phyloP scores from a whole-genome alignment of 176 grass and related monocot genomes.

The Oryza australiensis region DNA sequence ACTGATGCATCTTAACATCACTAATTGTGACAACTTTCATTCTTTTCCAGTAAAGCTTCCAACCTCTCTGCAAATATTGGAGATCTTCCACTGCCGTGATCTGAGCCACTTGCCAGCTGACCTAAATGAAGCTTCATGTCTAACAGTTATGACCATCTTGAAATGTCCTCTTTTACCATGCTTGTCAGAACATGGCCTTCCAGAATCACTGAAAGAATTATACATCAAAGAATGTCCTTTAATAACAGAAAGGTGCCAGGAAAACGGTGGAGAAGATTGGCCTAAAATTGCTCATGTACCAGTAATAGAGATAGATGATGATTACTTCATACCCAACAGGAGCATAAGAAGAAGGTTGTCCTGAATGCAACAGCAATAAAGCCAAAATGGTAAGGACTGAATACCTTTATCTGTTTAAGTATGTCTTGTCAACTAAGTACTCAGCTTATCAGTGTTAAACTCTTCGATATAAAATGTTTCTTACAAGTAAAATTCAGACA shows the following conservation, averaged over 20 bases:
- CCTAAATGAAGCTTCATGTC: slow-evolving; percentile 38
- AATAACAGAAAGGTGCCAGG: slow-evolving; percentile 42
- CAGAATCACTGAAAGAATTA: slow-evolving; percentile 49
- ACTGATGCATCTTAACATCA: slow-evolving; percentile 43
- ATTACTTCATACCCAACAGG: neutral
- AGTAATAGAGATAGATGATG: slow-evolving; percentile 37
- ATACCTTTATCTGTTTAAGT: neutral
- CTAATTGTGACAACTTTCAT: slow-evolving; percentile 43
- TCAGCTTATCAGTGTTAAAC: neutral
- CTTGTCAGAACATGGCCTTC: slow-evolving; percentile 51
- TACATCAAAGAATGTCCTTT: slow-evolving; percentile 57
- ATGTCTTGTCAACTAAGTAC: neutral
- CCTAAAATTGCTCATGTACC: slow-evolving; percentile 62
- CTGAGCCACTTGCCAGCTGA: slow-evolving; percentile 50
- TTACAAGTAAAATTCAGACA: neutral
- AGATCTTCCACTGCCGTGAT: slow-evolving; percentile 49
- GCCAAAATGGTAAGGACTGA: slow-evolving; percentile 24
- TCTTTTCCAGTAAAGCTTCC: slow-evolving; percentile 60
- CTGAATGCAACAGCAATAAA: slow-evolving; percentile 2
- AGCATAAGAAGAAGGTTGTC: slow-evolving; percentile 27
- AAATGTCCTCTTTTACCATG: slow-evolving; percentile 54
- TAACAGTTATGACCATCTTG: slow-evolving; percentile 45
- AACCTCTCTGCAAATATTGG: slow-evolving; percentile 46
- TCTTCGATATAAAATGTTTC: neutral
- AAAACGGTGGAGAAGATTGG: slow-evolving; percentile 41